Percentiles rank a stretch among this genome's conserved stretches.
phyloP scores from a whole-genome alignment of 192 early-diverging fungal species.

The Chytriomyces hyalinus region DNA sequence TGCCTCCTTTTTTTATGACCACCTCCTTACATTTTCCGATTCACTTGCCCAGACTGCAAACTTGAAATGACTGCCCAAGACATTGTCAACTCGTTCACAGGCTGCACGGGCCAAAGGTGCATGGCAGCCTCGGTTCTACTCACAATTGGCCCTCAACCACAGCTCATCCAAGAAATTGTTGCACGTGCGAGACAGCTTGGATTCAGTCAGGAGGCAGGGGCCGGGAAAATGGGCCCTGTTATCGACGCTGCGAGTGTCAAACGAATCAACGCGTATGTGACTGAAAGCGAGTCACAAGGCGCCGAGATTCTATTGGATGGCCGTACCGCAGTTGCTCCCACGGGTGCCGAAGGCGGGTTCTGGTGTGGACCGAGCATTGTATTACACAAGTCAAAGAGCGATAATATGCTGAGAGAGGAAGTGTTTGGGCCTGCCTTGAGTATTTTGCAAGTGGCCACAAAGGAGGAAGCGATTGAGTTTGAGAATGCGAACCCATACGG shows the following conservation, averaged over 20 bases:
- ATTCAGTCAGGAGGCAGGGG: conserved; percentile 58
- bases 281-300: conserved; percentile 54
- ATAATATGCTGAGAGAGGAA: conserved; percentile 74
- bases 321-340: conserved; percentile 39
- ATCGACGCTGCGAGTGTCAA: conserved; percentile 69
- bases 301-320: conserved; percentile 77
- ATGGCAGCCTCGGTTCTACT: conserved; percentile 75
- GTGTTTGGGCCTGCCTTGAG: conserved; percentile 85
- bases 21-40: not conserved
- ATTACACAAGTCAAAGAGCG: conserved; percentile 59
- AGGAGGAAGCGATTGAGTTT: conserved; percentile 71
- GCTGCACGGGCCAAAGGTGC: conserved; percentile 80
- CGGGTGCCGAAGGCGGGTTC: conserved; percentile 55
- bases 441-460: conserved; percentile 57
- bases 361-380: conserved; percentile 80
- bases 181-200: conserved; percentile 58
- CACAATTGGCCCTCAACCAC: conserved; percentile 70
- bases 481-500: conserved; percentile 72
- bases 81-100: conserved; percentile 76
- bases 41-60: conserved; percentile 60
- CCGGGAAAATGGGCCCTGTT: conserved; percentile 65
- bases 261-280: conserved; percentile 70
- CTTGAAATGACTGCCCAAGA: conserved; percentile 79
- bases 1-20: no score
- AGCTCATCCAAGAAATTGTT: conserved; percentile 67